These are phyloP conservation scores for Metschnikowia arizonensis DNA, from an alignment of 805 yeast species.

Conservation along the genomic window DNA sequence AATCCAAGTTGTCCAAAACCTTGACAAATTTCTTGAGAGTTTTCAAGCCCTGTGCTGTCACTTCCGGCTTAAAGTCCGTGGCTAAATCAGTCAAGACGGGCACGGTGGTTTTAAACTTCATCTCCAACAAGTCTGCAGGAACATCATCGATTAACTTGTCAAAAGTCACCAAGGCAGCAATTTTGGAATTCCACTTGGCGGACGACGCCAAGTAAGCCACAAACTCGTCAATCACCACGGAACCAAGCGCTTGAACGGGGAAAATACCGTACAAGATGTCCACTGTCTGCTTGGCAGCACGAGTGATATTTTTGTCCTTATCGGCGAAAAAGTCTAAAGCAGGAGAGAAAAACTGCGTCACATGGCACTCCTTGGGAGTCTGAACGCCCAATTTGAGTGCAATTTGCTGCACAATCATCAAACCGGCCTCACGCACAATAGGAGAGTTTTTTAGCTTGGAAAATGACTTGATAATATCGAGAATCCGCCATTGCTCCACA, in stretches of 20 bases:
- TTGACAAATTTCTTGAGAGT: conserved; percentile 68
- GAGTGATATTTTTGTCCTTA: conserved; percentile 79
- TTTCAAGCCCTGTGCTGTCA: conserved; percentile 78
- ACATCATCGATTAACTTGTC: conserved; percentile 74
- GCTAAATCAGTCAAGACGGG: conserved; percentile 86
- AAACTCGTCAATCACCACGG: conserved; percentile 61
- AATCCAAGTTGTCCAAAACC: conserved; percentile 87
- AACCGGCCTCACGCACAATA: conserved; percentile 71
- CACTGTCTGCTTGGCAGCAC: conserved; percentile 78
- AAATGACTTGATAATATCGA: conserved; percentile 60
- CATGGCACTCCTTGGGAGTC: conserved; percentile 71
- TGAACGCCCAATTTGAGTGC: conserved; percentile 59
- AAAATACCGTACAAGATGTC: conserved; percentile 66
- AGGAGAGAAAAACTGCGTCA: conserved; percentile 56
- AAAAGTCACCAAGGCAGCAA: conserved; percentile 69
- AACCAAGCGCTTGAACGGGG: conserved; percentile 74
- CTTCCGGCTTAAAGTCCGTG: conserved; percentile 95
- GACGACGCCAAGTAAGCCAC: conserved; percentile 66
- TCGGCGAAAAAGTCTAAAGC: conserved; percentile 77
- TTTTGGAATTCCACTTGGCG: conserved; percentile 90
- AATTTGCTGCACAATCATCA: conserved; percentile 57
- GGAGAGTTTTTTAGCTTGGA: conserved; percentile 71
- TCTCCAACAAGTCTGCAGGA: conserved; percentile 81
- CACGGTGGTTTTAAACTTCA: conserved; percentile 70
- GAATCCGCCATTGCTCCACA: conserved; percentile 62